A percentile compares a stretch with the other conserved stretches of the same genome.
Evolutionary conservation across 1,284 basidiomycete genomes (phyloP).

Genomic region (Cutaneotrichosporon cutaneum): DNA sequence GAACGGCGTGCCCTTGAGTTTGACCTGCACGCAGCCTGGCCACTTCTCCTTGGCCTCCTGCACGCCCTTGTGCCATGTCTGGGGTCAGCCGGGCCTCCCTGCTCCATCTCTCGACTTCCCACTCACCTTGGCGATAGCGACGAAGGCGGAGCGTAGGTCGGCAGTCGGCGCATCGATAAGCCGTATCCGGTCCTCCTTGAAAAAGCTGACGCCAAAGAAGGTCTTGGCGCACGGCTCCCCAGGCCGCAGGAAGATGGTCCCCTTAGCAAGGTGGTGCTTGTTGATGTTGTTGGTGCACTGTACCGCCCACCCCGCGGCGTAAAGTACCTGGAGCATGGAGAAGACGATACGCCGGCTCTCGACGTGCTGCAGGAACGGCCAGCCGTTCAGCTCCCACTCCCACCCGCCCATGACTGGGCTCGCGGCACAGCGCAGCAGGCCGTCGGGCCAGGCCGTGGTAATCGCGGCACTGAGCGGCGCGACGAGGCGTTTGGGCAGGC

Average conservation of each 20-base stretch:
- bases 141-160: not conserved
- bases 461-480: not conserved
- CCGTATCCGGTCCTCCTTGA: not conserved
- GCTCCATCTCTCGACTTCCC: too few species aligned
- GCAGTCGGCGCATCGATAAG: not conserved
- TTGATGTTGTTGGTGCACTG: conserved; percentile 3
- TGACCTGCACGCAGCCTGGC: not conserved
- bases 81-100: not conserved
- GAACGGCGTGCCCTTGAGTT: not conserved
- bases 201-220: conserved; percentile 5
- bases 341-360: not conserved
- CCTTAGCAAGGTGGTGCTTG: conserved; percentile 1
- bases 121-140: conserved; percentile 1
- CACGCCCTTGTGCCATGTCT: conserved; percentile 2
- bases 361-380: conserved; percentile 3
- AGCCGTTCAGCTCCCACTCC: conserved; percentile 4
- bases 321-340: not conserved
- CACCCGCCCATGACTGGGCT: not conserved
- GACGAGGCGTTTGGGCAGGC: not conserved
- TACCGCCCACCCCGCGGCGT: not conserved
- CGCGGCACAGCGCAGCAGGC: not conserved
- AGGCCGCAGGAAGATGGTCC: not conserved
- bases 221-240: not conserved
- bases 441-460: not conserved
- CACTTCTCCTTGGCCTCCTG: conserved; percentile 4